A percentile compares a stretch with the other conserved stretches of the same genome.
phyloP scores from a whole-genome alignment of 345 rosid genomes.

The Brassica juncea region DNA sequence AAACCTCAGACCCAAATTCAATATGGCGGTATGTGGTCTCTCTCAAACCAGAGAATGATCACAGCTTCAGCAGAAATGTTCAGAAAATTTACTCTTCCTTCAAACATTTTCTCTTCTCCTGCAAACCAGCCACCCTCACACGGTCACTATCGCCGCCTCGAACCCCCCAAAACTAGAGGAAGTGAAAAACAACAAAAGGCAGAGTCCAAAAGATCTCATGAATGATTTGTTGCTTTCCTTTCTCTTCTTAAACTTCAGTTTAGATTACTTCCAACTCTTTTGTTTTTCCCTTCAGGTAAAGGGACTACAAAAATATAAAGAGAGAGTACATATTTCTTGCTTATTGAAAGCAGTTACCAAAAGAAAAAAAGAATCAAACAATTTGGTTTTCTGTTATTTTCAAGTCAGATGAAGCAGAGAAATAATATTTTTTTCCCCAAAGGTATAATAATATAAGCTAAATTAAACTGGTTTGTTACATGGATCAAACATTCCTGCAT shows the following conservation, averaged over 20 bases:
- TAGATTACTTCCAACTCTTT: slow-evolving; percentile 12
- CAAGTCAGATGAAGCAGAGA: not conserved
- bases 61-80: not conserved
- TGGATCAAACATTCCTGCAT: no score
- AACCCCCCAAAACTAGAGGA: slow-evolving; percentile 4
- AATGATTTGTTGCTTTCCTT: slow-evolving; percentile 38
- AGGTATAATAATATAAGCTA: no score
- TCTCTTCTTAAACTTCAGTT: slow-evolving; percentile 14
- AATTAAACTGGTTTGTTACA: no score
- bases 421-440: no score
- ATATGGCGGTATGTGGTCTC: slow-evolving; percentile 27
- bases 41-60: slow-evolving; percentile 6
- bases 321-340: slow-evolving; percentile 5
- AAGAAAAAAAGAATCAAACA: not conserved
- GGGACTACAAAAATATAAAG: not conserved
- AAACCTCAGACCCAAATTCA: not conserved
- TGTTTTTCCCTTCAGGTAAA: slow-evolving; percentile 6
- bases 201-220: slow-evolving; percentile 21
- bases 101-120: slow-evolving; percentile 63
- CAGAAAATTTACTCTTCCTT: slow-evolving; percentile 60
- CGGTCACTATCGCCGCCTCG: slow-evolving; percentile 15
- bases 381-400: not conserved
- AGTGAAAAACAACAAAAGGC: slow-evolving; percentile 21
- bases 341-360: slow-evolving; percentile 2
- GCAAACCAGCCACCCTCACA: slow-evolving; percentile 36